Evolutionary conservation across 495 filamentous ascomycete species (phyloP).

Genomic region (Patellaria atrata): DNA sequence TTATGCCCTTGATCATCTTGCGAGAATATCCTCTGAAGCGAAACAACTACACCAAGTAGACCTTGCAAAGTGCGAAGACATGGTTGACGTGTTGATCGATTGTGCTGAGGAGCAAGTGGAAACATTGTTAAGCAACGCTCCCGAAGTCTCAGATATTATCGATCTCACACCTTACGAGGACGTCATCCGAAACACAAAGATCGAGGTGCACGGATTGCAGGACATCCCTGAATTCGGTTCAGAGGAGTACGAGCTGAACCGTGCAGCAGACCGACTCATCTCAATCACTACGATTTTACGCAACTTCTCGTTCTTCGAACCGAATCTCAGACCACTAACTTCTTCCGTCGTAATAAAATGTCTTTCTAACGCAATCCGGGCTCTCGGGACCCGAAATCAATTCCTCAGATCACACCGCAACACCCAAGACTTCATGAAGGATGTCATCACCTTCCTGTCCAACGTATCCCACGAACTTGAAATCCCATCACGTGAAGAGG

Average conservation of each 20-base stretch:
- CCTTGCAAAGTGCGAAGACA: constrained; percentile 67
- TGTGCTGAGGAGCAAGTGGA: constrained; percentile 82
- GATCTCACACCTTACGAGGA: constrained; percentile 76
- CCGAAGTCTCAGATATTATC: constrained; percentile 73
- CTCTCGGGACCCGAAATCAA: constrained; percentile 80
- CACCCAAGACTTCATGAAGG: constrained; percentile 93
- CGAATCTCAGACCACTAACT: constrained; percentile 57
- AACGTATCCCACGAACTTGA: constrained; percentile 71
- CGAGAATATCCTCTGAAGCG: constrained; percentile 54
- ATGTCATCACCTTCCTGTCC: constrained; percentile 73
- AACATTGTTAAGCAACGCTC: constrained; percentile 58
- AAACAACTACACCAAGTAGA: constrained; percentile 43
- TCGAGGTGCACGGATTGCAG: constrained; percentile 54
- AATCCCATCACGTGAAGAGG: constrained; percentile 78
- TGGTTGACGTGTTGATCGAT: constrained; percentile 77
- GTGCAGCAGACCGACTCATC: constrained; percentile 71
- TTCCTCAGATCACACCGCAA: constrained; percentile 65
- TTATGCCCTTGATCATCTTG: constrained; percentile 72
- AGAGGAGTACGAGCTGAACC: constrained; percentile 68
- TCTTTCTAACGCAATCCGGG: constrained; percentile 63
- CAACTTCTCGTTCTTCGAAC: constrained; percentile 76
- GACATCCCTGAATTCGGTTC: constrained; percentile 61
- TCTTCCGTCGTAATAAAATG: constrained; percentile 65
- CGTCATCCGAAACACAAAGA: constrained; percentile 56
- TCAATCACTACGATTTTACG: constrained; percentile 86